Evolutionary conservation across 2,329 filamentous ascomycete genomes (phyloP).

Genomic region (Phyllosticta citriasiana): DNA sequence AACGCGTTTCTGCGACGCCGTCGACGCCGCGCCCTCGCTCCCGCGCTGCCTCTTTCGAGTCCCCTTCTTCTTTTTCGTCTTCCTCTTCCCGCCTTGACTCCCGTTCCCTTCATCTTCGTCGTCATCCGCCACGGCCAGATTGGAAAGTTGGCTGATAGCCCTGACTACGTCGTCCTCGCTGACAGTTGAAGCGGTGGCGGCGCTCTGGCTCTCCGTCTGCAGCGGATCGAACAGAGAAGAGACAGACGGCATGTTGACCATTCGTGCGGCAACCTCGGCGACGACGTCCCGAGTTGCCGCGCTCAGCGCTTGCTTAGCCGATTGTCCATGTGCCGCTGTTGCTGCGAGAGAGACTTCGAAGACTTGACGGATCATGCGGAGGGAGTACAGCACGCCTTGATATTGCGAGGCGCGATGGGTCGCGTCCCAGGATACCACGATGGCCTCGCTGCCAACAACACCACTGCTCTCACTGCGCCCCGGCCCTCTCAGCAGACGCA

Average conservation of each 20-base stretch:
- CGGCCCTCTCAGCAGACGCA: neutral
- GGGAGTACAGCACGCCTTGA: slow-evolving; percentile 8
- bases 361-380: slow-evolving; percentile 8
- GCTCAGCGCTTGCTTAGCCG: neutral
- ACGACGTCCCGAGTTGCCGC: neutral
- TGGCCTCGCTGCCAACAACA: neutral
- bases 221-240: slow-evolving; percentile 2
- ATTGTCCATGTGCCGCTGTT: neutral
- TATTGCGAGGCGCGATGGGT: slow-evolving; percentile 4
- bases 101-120: neutral
- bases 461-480: neutral
- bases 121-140: neutral
- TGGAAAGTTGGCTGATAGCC: neutral
- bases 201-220: neutral
- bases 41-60: neutral
- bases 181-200: neutral
- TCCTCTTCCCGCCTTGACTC: neutral
- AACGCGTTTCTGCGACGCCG: neutral
- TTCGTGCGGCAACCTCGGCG: neutral
- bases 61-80: neutral
- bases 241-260: neutral
- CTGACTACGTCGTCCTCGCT: neutral
- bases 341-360: neutral
- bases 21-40: neutral
- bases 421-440: neutral